Percentiles rank a stretch among this genome's conserved stretches.
These are phyloP conservation scores for Hemileia vastatrix DNA, from an alignment of 1,284 basidiomycete genomes.

Conservation along the genomic window DNA sequence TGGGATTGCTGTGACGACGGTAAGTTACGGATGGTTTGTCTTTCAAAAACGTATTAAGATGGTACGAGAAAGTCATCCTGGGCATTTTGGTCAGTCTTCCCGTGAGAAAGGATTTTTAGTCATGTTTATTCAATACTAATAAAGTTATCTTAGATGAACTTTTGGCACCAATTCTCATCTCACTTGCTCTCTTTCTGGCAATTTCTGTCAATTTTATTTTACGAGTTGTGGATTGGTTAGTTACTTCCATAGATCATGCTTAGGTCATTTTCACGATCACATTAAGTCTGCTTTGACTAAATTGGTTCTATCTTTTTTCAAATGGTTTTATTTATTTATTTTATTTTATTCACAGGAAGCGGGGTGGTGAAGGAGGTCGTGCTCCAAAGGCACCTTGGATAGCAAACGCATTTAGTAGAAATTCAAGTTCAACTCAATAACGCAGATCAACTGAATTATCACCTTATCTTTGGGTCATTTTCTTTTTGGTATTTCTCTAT, in stretches of 20 bases:
- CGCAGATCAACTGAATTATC: too few species aligned
- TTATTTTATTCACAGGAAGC: not conserved
- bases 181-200: conserved; percentile 10
- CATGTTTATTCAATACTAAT: not conserved
- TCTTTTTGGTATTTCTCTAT: too few species aligned
- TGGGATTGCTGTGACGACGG: conserved; percentile 2
- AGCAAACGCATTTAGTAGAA: too few species aligned
- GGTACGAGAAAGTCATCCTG: conserved; percentile 10
- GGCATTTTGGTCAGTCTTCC: conserved; percentile 15
- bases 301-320: not conserved
- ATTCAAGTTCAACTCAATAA: too few species aligned
- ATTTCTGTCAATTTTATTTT: conserved; percentile 19
- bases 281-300: not conserved
- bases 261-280: not conserved
- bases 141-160: conserved; percentile 11
- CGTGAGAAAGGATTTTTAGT: not conserved
- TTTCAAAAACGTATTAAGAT: conserved; percentile 12
- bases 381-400: conserved; percentile 16
- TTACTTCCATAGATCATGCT: not conserved
- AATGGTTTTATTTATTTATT: not conserved
- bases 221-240: conserved; percentile 12
- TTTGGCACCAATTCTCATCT: conserved; percentile 7
- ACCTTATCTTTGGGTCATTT: too few species aligned
- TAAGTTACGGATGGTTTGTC: conserved; percentile 10
- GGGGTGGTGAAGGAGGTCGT: not conserved